Evolutionary conservation across 2,329 filamentous ascomycete species (phyloP).

Genomic region (Sclerotinia minor): DNA sequence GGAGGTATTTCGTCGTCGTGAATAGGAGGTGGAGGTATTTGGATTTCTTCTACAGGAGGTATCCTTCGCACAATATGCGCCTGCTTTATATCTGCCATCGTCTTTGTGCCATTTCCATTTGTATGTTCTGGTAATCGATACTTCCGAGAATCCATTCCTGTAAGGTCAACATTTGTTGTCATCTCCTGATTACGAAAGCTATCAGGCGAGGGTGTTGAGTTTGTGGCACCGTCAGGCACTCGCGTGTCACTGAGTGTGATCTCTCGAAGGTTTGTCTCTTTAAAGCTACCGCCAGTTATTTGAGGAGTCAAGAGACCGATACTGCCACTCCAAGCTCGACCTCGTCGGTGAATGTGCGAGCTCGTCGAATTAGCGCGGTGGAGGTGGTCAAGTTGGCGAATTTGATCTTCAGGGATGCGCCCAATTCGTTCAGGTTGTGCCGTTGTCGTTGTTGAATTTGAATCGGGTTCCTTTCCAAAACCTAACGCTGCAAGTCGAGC

Average conservation of each 20-base stretch:
- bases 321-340: conserved; percentile 71
- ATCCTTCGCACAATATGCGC: conserved; percentile 57
- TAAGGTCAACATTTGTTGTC: conserved; percentile 43
- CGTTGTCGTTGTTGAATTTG: conserved; percentile 27
- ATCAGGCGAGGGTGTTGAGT: conserved; percentile 33
- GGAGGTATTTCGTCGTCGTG: conserved; percentile 30
- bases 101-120: conserved; percentile 67
- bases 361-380: conserved; percentile 57
- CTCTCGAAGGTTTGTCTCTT: conserved; percentile 31
- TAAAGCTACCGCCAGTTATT: conserved; percentile 36
- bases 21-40: conserved; percentile 46
- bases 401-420: conserved; percentile 68
- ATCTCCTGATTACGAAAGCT: conserved; percentile 37
- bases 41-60: conserved; percentile 42
- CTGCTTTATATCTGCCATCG: conserved; percentile 56
- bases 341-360: conserved; percentile 61
- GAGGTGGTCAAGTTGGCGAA: conserved; percentile 67
- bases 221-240: conserved; percentile 35
- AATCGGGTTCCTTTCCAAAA: conserved; percentile 48
- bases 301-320: conserved; percentile 44
- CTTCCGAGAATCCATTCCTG: conserved; percentile 72
- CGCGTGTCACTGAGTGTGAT: conserved; percentile 32
- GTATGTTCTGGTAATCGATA: conserved; percentile 71
- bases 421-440: conserved; percentile 55
- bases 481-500: conserved; percentile 65